Evolutionary conservation across 768 basidiomycete species (phyloP), one percentile per base, ranked within the genome.

Genomic region (Kwoniella bestiolae): DNA sequence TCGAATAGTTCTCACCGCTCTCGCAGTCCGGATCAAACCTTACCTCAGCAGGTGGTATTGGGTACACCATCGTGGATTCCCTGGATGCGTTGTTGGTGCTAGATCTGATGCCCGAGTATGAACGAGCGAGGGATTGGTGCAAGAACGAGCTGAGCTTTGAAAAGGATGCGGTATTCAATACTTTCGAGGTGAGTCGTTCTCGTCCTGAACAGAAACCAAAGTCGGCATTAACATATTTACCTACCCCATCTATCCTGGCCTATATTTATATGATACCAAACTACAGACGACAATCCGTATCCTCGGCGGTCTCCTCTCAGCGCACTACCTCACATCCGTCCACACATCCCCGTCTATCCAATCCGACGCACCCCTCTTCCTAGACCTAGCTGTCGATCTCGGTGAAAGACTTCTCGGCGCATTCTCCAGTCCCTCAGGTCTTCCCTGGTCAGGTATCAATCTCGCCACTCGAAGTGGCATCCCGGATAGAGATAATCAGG

Each of bases 271-370:
- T n/a, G n/a, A n/a, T n/a, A n/a, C n/a, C n/a, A n/a, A n/a, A n/a
- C n/a, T n/a, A 12, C 67, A 94, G 92, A 94, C 91, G 1, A 96
- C 93, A 0, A 97, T 96, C 57, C 88, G 94, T 25, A 86, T 95
- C 1, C 84, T 98, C 3, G 94, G 95, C 8, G 95, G 95, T 0
- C 85, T 98, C 3, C 84, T 97, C 1, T 88, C 93, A 1, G 90
- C 93, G 0, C 88, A 92, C 75, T 87, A 93, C 73, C 85, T 96
- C 9, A 88, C 91, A 0, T 84, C 83, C 16, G 68, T 61, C 0
- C 75, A 76, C 46, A 21, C 62, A 14, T 56, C 52, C 14, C 67
- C 72, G 2, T n/a, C 47, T 0, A 74, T 79, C 56, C 56, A 49
- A 31, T 35, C 67, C 23, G 82, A 86, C 32, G 90, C 94, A 65